Base-by-base conservation (phyloP, 2,329 filamentous ascomycete genomes). In the Kalaharituber pfeilii region DNA sequence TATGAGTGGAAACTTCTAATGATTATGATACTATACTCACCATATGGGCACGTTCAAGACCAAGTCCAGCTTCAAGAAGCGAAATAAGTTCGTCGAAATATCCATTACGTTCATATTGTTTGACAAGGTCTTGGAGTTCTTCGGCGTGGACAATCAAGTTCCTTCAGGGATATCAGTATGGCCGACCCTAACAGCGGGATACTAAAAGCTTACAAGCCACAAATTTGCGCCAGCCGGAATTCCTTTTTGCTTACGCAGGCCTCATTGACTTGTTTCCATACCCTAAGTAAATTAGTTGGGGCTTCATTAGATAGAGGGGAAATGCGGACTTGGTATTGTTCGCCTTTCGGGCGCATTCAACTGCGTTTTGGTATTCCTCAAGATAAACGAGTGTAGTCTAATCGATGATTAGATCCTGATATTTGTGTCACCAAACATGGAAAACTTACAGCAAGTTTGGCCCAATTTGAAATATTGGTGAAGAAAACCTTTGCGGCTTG, bases 401-500 rank as follows among this genome's bases (percentile, higher is more conserved):
- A 22, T 53, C 22, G 28, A n/a, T 51, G 24, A n/a, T 58, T 39
- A 58, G 55, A 13, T 22, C 25, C 22, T 25, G 20, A 26, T 24
- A 24, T 30, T 49, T 24, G 11, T 0, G 4, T 20, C 27, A 22
- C 22, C n/a, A 27, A 52, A 8, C 44, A 47, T 55, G 27, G 36
- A 53, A 7, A 25, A 53, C 57, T 39, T 18, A 58, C 57, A 50
- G 91, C 88, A 64, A 98, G 81, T 75, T 98, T 98, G 54, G 89
- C 89, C 91, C 91, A 98, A 77, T 98, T 98, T 53, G 91, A 98
- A 67, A 98, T 94, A 72, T 86, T 96, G 54, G 80, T 86, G 73
- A 81, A 98, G 77, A 96, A 98, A 66, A 98, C 96, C 79, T 98
- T 98, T 61, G 91, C 86, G 44, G 91, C 91, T 74, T 96, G 84